Evolutionary conservation across 2,329 filamentous ascomycete genomes (phyloP).

Genomic region (Trichoderma sp.): DNA sequence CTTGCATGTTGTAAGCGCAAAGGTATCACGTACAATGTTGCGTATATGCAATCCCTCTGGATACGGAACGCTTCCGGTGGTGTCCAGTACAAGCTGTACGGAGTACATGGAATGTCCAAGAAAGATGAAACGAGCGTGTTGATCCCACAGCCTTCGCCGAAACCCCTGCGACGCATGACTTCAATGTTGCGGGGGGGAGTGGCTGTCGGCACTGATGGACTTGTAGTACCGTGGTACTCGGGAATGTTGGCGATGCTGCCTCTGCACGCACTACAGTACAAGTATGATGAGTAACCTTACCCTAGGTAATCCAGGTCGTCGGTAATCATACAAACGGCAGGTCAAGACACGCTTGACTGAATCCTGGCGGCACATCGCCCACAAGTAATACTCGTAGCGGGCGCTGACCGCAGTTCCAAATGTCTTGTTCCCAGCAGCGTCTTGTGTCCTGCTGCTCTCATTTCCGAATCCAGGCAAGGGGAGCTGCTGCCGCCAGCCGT

Average conservation of each 20-base stretch:
- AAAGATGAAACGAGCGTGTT: slow-evolving; percentile 15
- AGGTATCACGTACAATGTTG: neutral
- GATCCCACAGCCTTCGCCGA: slow-evolving; percentile 27
- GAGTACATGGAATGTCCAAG: neutral
- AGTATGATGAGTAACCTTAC: neutral
- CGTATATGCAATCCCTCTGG: neutral
- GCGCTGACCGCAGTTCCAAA: neutral
- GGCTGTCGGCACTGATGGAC: neutral
- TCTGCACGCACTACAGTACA: neutral
- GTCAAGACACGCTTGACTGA: neutral
- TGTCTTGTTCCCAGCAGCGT: slow-evolving; percentile 4
- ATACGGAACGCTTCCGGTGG: neutral
- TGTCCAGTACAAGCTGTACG: neutral
- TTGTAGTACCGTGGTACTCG: neutral
- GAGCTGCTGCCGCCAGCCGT: neutral
- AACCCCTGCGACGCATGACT: slow-evolving; percentile 17
- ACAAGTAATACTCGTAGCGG: neutral
- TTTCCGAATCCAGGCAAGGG: neutral
- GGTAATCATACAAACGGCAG: neutral
- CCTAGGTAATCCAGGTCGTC: neutral
- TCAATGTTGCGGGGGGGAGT: slow-evolving; percentile 3
- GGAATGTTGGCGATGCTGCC: neutral
- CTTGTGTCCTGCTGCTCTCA: neutral
- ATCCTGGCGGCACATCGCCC: neutral
- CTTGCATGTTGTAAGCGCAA: neutral